Evolutionary conservation across 139 green algal genomes (phyloP), one percentile per base, ranked within the genome.

Genomic region (Penium margaritaceum): DNA sequence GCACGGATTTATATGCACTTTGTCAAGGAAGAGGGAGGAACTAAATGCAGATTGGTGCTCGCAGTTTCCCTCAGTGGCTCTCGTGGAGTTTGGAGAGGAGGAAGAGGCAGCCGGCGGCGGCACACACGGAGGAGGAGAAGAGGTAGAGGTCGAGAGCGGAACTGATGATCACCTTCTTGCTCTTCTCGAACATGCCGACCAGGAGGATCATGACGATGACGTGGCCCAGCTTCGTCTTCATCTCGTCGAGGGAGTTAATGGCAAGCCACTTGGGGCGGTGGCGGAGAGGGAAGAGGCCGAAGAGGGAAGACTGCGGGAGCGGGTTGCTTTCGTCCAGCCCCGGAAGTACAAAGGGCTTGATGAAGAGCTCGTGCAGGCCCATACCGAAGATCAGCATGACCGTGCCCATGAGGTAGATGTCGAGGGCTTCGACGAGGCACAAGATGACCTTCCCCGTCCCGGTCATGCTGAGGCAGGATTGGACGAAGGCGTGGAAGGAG

Each of bases 171-270:
- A 76, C 68, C 68, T 69, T 76, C 51, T 76, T 76, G 55, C 37
- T 58, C 38, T 76, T 76, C 51, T 76, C 68, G 12, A 76, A 76
- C 68, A 76, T 76, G 51, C 57, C 57, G 17, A 77, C 70, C 12
- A 77, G 57, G 19, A 77, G 57, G 24, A 77, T 77, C 70, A 77
- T 77, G 27, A 77, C 70, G 5, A 77, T 70, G 41, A 77, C 70
- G 21, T 77, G 55, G 39, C 70, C 70, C n/a, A 77, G 70, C 70
- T 77, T 77, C 0, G 35, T 70, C 57, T 77, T 77, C 24, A 77
- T 67, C 32, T 70, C 70, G 21, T 77, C 70, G 15, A 77, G 70
- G 2, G 34, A 47, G 21, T 70, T 33, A 21, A 70, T 77, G 33
- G 71, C 24, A 2, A 77, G 43, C 55, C 55, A 77, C 39, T 62